Conservation (phyloP, 306 rosid genomes). For the Hippophae rhamnoides region DNA sequence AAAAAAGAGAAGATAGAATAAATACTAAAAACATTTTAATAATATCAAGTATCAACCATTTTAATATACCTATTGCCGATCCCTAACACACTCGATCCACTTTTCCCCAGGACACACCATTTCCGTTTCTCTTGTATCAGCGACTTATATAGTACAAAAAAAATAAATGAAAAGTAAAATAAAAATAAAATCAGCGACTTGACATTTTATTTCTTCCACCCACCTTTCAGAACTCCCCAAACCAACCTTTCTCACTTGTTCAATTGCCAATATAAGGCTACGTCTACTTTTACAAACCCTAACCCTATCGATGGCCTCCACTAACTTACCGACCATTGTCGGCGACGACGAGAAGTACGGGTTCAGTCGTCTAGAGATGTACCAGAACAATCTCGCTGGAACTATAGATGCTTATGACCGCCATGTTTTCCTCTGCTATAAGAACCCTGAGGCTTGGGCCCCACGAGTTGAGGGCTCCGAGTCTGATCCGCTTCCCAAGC, state of each 20-base stretch:
- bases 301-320: constrained; percentile 35
- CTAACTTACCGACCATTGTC: constrained; percentile 5
- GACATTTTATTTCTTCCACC: background rate
- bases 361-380: constrained; percentile 82
- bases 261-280: background rate
- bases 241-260: background rate
- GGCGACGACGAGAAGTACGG: constrained; percentile 51
- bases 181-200: background rate
- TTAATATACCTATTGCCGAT: too few species aligned
- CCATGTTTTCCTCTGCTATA: constrained; percentile 81
- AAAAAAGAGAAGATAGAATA: too few species aligned
- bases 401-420: constrained; percentile 68
- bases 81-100: background rate
- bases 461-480: constrained; percentile 62
- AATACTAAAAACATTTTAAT: too few species aligned
- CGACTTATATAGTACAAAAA: too few species aligned
- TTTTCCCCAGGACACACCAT: constrained; percentile 25
- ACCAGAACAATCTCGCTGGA: constrained; percentile 49
- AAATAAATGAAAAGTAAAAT: too few species aligned
- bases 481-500: constrained; percentile 59
- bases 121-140: constrained; percentile 6
- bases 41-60: too few species aligned
- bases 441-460: constrained; percentile 59
- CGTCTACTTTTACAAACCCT: background rate
- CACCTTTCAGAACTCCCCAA: background rate